Evolutionary conservation across 2,329 filamentous ascomycete genomes (phyloP).

Genomic region (Ophiostoma quercus): DNA sequence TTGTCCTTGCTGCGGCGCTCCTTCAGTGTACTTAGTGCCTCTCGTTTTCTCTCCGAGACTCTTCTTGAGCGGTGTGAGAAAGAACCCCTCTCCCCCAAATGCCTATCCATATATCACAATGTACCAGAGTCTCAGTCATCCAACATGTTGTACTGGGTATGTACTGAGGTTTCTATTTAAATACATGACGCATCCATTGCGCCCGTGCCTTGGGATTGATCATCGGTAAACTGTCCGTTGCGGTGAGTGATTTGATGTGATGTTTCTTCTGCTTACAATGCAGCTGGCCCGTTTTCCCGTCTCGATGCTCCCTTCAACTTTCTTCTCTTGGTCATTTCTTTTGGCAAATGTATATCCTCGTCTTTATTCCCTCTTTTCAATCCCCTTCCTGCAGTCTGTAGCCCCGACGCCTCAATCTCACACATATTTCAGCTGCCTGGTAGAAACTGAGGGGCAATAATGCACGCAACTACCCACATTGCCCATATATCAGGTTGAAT

Average conservation of each 20-base stretch:
- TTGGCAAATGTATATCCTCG: too few species aligned
- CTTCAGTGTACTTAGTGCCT: neutral
- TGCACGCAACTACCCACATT: neutral
- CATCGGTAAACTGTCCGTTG: neutral
- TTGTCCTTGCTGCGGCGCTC: neutral
- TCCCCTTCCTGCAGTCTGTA: neutral
- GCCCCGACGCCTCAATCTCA: neutral
- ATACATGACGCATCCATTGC: neutral
- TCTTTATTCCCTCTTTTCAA: neutral
- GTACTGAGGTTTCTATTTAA: neutral
- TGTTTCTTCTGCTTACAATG: neutral
- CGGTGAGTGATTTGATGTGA: neutral
- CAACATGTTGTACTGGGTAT: neutral
- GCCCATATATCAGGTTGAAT: neutral
- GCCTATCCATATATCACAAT: neutral
- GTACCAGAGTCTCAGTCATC: neutral
- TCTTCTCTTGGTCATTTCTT: neutral
- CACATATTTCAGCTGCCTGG: neutral
- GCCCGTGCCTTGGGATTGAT: neutral
- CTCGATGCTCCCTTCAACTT: neutral
- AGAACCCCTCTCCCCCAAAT: neutral
- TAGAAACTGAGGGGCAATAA: neutral
- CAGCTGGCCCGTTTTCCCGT: neutral
- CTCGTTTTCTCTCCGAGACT: neutral
- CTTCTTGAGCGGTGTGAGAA: constrained; percentile 7